Evolutionary conservation across 441 rosid genomes (phyloP), one percentile per base, ranked within the genome.

Genomic region (Euphorbia celastroides): DNA sequence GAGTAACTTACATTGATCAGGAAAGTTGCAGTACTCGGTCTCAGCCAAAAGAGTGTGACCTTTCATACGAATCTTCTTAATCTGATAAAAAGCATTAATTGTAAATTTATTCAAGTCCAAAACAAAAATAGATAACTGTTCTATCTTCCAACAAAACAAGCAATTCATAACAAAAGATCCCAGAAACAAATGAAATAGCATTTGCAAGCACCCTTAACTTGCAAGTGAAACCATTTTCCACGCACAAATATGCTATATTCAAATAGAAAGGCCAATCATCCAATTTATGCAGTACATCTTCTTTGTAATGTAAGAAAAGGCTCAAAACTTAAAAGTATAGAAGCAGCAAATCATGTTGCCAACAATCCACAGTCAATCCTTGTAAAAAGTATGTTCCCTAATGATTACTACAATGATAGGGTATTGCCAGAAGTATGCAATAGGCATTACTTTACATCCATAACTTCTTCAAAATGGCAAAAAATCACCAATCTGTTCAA

Each of bases 1-100:
- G 23, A 56, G 59, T 27, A 56, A 77, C 86, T 75, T 70, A 92
- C 96, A 74, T 78, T 92, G 87, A 60, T 82, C 95, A 2, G 96
- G 88, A 78, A 72, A 92, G 71, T 87, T 91, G 66, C 58, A 50
- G 75, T 78, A 92, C 65, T 88, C 74, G 74, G 85, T 20, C 11
- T 61, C 56, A 63, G 62, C 62, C 48, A 10, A 10, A 17, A 65
- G 16, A 7, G 46, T 60, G 42, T 23, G 54, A 12, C 28, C 60
- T 77, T 13, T 79, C 32, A 5, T 11, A 27, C 42, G 2, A 69
- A 78, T 67, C 27, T 73, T 64, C 61, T 22, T 70, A 67, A 88
- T 86, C 97, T 90, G 70, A 57, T 44, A 20, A 31, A 54, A 52
- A 58, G n/a, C 5, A 30, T 38, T 26, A 42, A 51, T 12, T 5